These are phyloP conservation scores for Medicago truncatula DNA, from an alignment of 306 rosid genomes.

Conservation along the genomic window DNA sequence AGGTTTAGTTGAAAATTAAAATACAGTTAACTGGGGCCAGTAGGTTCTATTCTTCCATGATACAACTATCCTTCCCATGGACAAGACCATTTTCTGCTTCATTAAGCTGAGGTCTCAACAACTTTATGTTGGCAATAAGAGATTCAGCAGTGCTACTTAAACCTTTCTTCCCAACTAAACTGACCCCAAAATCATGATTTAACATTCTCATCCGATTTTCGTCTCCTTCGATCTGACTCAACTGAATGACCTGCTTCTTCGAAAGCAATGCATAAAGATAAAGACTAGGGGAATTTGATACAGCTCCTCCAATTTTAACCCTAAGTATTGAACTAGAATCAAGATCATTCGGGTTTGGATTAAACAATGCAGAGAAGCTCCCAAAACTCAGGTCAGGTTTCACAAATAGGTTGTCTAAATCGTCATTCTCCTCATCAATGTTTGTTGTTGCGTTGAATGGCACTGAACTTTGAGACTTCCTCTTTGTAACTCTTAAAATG, in stretches of 20 bases:
- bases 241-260: slow-evolving; percentile 58
- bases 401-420: slow-evolving; percentile 59
- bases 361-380: slow-evolving; percentile 70
- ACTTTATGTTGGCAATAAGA: slow-evolving; percentile 56
- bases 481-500: slow-evolving; percentile 73
- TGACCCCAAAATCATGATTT: slow-evolving; percentile 56
- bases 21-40: slow-evolving; percentile 4
- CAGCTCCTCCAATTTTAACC: slow-evolving; percentile 62
- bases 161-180: slow-evolving; percentile 79
- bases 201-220: slow-evolving; percentile 63
- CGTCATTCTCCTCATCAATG: slow-evolving; percentile 44
- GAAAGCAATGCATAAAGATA: slow-evolving; percentile 64
- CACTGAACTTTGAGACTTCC: slow-evolving; percentile 38
- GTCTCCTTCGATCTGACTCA: slow-evolving; percentile 67
- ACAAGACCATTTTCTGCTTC: slow-evolving; percentile 39
- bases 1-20: slow-evolving; percentile 4
- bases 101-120: slow-evolving; percentile 49
- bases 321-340: slow-evolving; percentile 67
- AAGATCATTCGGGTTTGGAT: slow-evolving; percentile 57
- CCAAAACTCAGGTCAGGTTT: slow-evolving; percentile 72
- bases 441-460: slow-evolving; percentile 41
- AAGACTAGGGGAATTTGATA: slow-evolving; percentile 40
- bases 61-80: slow-evolving; percentile 24
- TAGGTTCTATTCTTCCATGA: slow-evolving; percentile 35
- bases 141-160: slow-evolving; percentile 59